Conservation (phyloP, 108 stramenopile species). For the Nitzschia sp. region DNA sequence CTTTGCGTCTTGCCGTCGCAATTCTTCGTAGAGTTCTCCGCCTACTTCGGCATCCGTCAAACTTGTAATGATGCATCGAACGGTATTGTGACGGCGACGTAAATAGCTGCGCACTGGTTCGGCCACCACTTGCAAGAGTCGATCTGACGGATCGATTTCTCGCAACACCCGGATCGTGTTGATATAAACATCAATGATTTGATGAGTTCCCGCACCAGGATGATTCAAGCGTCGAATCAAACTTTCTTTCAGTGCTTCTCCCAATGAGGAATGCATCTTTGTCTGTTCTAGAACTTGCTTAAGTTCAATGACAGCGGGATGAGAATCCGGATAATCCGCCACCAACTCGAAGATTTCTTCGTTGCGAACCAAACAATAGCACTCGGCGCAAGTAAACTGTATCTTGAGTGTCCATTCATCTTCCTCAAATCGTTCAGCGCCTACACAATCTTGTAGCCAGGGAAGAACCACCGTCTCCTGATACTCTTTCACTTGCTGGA, state of each 20-base stretch:
- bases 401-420: slow-evolving; percentile 55
- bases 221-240: slow-evolving; percentile 87
- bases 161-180: slow-evolving; percentile 89
- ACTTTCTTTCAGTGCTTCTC: slow-evolving; percentile 45
- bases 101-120: slow-evolving; percentile 90
- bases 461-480: slow-evolving; percentile 52
- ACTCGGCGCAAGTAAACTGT: slow-evolving; percentile 52
- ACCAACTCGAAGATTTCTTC: slow-evolving; percentile 80
- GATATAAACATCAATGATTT: slow-evolving; percentile 97
- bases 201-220: slow-evolving; percentile 92
- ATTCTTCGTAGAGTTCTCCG: slow-evolving; percentile 94
- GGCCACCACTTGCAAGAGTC: slow-evolving; percentile 84
- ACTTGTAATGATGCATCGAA: slow-evolving; percentile 95
- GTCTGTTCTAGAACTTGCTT: slow-evolving; percentile 58
- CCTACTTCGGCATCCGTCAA: slow-evolving; percentile 91
- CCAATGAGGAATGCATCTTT: slow-evolving; percentile 44
- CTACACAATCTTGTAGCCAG: slow-evolving; percentile 50
- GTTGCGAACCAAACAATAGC: slow-evolving; percentile 60
- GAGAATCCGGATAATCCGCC: slow-evolving; percentile 83
- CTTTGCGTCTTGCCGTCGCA: slow-evolving; percentile 84
- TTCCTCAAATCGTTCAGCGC: slow-evolving; percentile 18
- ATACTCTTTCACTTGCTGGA: slow-evolving; percentile 45
- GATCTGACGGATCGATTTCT: slow-evolving; percentile 84
- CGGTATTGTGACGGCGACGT: slow-evolving; percentile 82
- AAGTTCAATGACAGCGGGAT: slow-evolving; percentile 73